Evolutionary conservation across 2,329 filamentous ascomycete species (phyloP).

Genomic region (Fusarium vanettenii): DNA sequence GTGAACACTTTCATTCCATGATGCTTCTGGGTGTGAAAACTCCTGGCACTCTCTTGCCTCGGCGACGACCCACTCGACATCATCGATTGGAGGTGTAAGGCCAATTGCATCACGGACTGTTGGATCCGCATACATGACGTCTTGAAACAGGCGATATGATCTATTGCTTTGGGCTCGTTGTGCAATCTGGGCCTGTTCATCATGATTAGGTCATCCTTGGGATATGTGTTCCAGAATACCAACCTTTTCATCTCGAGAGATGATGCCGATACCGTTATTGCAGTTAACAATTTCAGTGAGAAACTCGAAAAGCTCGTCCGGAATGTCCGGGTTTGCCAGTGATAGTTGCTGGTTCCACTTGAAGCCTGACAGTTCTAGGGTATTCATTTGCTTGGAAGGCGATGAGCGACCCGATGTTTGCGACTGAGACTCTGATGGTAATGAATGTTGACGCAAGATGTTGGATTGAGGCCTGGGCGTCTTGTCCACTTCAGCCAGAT

Average conservation of each 20-base stretch:
- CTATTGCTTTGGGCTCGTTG: not conserved
- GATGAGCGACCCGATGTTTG: slow-evolving; percentile 4
- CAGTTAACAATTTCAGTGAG: not conserved
- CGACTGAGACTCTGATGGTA: slow-evolving; percentile 1
- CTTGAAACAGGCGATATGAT: slow-evolving; percentile 3
- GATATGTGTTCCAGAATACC: not conserved
- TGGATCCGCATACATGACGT: slow-evolving; percentile 4
- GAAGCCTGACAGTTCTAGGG: not conserved
- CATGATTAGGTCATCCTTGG: not conserved
- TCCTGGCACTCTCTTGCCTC: slow-evolving; percentile 9
- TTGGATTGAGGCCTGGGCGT: slow-evolving; percentile 3
- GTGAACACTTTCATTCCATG: slow-evolving; percentile 2
- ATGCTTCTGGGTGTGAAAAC: slow-evolving; percentile 1
- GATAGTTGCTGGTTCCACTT: slow-evolving; percentile 7
- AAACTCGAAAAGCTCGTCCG: slow-evolving; percentile 3
- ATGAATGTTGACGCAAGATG: not conserved
- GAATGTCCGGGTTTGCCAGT: slow-evolving; percentile 1
- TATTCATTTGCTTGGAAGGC: slow-evolving; percentile 3
- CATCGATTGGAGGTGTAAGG: not conserved
- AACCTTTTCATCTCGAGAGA: not conserved
- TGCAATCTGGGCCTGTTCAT: not conserved
- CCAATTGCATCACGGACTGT: not conserved
- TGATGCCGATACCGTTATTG: not conserved
- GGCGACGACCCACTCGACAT: not conserved
- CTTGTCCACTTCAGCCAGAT: not conserved